Percentiles rank a stretch among this genome's conserved stretches.
These are phyloP conservation scores for Stygiomarasmius scandens DNA, from an alignment of 1,284 basidiomycete species.

Conservation along the genomic window DNA sequence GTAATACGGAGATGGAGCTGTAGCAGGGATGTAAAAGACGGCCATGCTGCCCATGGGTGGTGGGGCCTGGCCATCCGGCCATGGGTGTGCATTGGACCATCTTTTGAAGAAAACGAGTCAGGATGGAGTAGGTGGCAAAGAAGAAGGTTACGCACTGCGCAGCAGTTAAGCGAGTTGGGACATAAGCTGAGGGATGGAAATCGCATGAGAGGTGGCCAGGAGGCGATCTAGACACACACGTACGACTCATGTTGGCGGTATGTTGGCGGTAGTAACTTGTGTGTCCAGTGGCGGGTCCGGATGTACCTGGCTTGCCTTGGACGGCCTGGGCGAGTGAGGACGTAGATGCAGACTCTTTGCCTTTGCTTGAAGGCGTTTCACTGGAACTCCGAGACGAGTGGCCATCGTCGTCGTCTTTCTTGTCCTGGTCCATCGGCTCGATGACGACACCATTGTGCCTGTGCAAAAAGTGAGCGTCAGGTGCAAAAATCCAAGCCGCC, in stretches of 20 bases:
- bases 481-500: constrained; percentile 5
- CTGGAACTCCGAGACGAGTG: constrained; percentile 51
- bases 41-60: constrained; percentile 39
- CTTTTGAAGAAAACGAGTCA: constrained; percentile 38
- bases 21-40: constrained; percentile 34
- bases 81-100: constrained; percentile 42
- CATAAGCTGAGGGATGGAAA: constrained; percentile 28
- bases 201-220: constrained; percentile 12
- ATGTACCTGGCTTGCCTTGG: constrained; percentile 28
- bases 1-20: constrained; percentile 38
- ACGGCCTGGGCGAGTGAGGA: constrained; percentile 29
- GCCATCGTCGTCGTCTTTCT: constrained; percentile 37
- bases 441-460: constrained; percentile 73
- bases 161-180: constrained; percentile 36
- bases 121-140: constrained; percentile 55
- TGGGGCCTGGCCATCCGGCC: constrained; percentile 32
- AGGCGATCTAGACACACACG: constrained; percentile 18
- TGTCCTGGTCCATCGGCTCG: constrained; percentile 45
- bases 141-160: constrained; percentile 38
- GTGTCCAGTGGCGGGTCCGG: constrained; percentile 36
- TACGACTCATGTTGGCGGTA: constrained; percentile 38
- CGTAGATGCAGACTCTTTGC: constrained; percentile 35
- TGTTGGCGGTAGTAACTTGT: constrained; percentile 68
- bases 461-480: constrained; percentile 7
- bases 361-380: constrained; percentile 50